Evolutionary conservation across 2,329 filamentous ascomycete species (phyloP).

Genomic region (Monosporascus sp.): DNA sequence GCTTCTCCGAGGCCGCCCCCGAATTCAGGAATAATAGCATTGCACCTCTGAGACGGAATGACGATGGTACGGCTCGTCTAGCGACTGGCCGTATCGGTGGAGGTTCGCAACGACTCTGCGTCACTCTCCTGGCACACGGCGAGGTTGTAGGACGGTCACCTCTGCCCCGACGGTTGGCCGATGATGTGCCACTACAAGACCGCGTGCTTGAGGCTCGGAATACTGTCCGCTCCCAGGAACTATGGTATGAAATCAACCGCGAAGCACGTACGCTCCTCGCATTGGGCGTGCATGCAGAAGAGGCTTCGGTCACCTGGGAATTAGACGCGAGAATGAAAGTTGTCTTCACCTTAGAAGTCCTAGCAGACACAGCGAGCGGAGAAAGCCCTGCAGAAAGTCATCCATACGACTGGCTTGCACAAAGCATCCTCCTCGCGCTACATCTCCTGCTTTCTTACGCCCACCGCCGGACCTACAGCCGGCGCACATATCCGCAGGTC

Average conservation of each 20-base stretch:
- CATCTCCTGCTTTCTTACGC: conserved; percentile 73
- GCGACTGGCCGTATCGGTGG: conserved; percentile 54
- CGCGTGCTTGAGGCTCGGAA: conserved; percentile 71
- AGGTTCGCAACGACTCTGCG: conserved; percentile 57
- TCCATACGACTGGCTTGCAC: conserved; percentile 49
- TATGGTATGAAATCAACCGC: conserved; percentile 83
- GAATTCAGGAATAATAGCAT: conserved; percentile 67
- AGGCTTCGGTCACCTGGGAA: conserved; percentile 50
- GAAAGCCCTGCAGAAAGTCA: conserved; percentile 26
- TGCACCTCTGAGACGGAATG: conserved; percentile 68
- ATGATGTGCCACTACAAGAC: conserved; percentile 57
- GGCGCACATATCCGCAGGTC: conserved; percentile 54
- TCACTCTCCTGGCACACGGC: conserved; percentile 57
- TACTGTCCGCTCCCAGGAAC: conserved; percentile 75
- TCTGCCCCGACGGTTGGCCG: conserved; percentile 46
- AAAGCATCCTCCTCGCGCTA: conserved; percentile 61
- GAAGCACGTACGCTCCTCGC: conserved; percentile 71
- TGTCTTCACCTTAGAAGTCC: conserved; percentile 60
- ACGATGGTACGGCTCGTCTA: conserved; percentile 69
- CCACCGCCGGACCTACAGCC: conserved; percentile 68
- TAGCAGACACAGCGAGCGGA: conserved; percentile 39
- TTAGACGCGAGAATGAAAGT: conserved; percentile 51
- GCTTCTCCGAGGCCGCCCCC: conserved; percentile 68
- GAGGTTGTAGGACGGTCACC: conserved; percentile 52
- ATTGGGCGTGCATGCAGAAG: conserved; percentile 62